phyloP scores from a whole-genome alignment of 78 protist genomes.

The Dictyostelium brefeldianum region DNA sequence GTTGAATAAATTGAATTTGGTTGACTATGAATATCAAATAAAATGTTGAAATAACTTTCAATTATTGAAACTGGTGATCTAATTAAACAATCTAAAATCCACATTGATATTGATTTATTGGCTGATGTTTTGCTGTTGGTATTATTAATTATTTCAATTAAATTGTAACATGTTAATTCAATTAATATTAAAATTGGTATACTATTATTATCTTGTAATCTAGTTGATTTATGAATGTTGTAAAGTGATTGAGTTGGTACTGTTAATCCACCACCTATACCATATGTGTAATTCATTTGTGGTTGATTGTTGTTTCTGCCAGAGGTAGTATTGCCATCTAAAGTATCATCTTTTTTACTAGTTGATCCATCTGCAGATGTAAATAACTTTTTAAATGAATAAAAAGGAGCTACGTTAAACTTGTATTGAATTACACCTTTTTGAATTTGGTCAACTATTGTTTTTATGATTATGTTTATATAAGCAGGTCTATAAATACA shows the following conservation, averaged over 20 bases:
- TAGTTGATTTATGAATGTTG: background rate
- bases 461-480: background rate
- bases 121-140: background rate
- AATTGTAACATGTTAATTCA: slow-evolving; percentile 23
- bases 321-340: background rate
- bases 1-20: background rate
- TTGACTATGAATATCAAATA: slow-evolving; percentile 16
- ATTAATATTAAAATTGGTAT: slow-evolving; percentile 5
- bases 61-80: slow-evolving; percentile 20
- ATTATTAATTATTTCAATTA: slow-evolving; percentile 1
- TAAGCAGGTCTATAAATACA: slow-evolving; percentile 20
- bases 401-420: slow-evolving; percentile 8
- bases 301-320: background rate
- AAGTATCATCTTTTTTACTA: background rate
- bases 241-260: slow-evolving; percentile 6
- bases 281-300: slow-evolving; percentile 21
- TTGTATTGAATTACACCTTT: background rate
- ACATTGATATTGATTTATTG: background rate
- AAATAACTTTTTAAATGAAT: slow-evolving; percentile 18
- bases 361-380: background rate
- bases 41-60: slow-evolving; percentile 4
- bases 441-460: background rate
- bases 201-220: slow-evolving; percentile 26
- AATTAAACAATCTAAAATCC: slow-evolving; percentile 28
- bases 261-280: slow-evolving; percentile 9